These are phyloP conservation scores for Penicillium pulvis DNA, from an alignment of 495 filamentous ascomycete genomes.

Conservation along the genomic window DNA sequence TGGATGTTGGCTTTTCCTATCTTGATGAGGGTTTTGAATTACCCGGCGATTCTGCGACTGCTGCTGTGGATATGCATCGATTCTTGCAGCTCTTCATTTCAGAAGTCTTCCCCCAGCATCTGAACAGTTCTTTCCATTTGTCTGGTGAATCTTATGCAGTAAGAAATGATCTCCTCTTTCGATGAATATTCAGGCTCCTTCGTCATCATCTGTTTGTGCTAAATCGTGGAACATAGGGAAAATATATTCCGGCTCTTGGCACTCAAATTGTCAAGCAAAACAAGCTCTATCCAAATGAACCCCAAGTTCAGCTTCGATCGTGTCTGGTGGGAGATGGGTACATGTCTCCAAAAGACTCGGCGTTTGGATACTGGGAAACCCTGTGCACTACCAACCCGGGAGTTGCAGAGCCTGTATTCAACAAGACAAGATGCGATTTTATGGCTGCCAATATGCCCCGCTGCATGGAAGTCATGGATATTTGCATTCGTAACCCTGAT, in stretches of 20 bases:
- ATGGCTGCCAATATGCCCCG: constrained; percentile 45
- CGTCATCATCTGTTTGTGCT: too few species aligned
- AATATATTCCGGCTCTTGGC: constrained; percentile 41
- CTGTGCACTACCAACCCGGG: constrained; percentile 48
- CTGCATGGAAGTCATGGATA: constrained; percentile 37
- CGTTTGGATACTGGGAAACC: constrained; percentile 47
- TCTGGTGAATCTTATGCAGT: constrained; percentile 41
- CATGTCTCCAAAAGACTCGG: constrained; percentile 36
- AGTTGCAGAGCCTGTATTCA: constrained; percentile 41
- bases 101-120: constrained; percentile 40
- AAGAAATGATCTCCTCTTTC: constrained; percentile 5
- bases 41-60: constrained; percentile 28
- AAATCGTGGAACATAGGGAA: constrained; percentile 22
- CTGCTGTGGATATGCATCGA: constrained; percentile 40
- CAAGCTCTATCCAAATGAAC: constrained; percentile 28
- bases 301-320: constrained; percentile 37
- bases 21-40: constrained; percentile 32
- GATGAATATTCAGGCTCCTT: background rate
- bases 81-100: constrained; percentile 46
- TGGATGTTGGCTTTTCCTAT: constrained; percentile 48
- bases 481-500: constrained; percentile 34
- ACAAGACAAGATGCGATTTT: constrained; percentile 45
- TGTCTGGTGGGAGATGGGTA: constrained; percentile 42
- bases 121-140: constrained; percentile 32
- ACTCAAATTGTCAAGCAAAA: constrained; percentile 40